Evolutionary conservation across 2,329 filamentous ascomycete species (phyloP).

Genomic region (Aureobasidium sp.): DNA sequence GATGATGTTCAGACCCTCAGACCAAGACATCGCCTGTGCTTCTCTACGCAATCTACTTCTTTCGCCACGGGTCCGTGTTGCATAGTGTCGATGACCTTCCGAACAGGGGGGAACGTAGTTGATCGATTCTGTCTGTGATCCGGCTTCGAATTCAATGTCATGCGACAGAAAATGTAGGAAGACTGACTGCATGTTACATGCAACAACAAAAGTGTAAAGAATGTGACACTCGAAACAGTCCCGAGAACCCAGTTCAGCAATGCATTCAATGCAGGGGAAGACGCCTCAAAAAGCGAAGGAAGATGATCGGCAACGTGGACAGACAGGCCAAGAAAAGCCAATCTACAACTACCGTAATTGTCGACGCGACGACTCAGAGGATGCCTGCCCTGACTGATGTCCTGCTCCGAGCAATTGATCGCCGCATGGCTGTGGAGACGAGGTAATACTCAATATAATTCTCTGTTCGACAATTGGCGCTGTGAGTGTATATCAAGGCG

Average conservation of each 20-base stretch:
- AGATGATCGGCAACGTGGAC: constrained; percentile 1
- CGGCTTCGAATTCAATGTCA: neutral
- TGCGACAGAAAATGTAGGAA: too few relatives aligned
- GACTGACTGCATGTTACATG: neutral
- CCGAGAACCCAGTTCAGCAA: neutral
- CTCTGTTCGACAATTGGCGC: too few relatives aligned
- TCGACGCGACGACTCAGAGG: neutral
- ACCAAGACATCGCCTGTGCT: neutral
- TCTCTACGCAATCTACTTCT: neutral
- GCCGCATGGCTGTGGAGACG: neutral
- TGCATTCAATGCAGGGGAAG: neutral
- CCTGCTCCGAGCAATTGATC: neutral
- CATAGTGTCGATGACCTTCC: neutral
- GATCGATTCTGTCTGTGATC: neutral
- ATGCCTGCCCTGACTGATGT: neutral
- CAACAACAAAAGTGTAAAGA: neutral
- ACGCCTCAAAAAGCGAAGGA: neutral
- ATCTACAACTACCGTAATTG: neutral
- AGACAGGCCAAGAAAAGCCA: neutral
- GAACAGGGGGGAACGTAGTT: neutral
- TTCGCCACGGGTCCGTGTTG: neutral
- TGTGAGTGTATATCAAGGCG: neutral
- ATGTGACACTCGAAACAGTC: neutral
- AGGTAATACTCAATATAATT: neutral
- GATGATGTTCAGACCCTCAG: neutral